These are phyloP conservation scores for Colletotrichum sp. DNA, from an alignment of 2,329 filamentous ascomycete genomes.

Conservation along the genomic window DNA sequence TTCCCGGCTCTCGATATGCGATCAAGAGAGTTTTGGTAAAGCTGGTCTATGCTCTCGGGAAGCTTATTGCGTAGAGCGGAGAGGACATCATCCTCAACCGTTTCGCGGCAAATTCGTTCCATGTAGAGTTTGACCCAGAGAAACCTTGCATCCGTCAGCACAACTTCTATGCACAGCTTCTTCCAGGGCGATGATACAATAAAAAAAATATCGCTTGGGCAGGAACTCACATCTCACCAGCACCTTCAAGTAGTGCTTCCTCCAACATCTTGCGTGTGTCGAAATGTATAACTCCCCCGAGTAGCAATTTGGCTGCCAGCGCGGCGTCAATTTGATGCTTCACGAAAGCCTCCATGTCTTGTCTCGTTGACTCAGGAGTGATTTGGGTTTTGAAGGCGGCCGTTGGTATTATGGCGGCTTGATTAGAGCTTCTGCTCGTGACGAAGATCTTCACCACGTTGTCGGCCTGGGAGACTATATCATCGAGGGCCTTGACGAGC, in stretches of 20 bases:
- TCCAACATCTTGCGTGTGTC: neutral
- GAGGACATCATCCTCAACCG: neutral
- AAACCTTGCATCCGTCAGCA: neutral
- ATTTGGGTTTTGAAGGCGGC: neutral
- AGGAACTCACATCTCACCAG: neutral
- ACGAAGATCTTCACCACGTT: neutral
- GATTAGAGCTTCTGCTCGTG: neutral
- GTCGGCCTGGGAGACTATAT: neutral
- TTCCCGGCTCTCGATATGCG: neutral
- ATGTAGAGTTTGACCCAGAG: neutral
- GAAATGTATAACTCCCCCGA: neutral
- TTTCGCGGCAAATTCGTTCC: neutral
- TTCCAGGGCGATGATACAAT: neutral
- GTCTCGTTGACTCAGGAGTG: too few species aligned
- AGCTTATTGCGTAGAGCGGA: neutral
- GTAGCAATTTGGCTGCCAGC: neutral
- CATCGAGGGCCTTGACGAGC: neutral
- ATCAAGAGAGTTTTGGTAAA: neutral
- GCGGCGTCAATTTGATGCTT: neutral
- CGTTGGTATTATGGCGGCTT: neutral
- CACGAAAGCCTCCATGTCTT: neutral
- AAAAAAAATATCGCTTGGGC: too few species aligned
- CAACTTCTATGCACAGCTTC: accelerated
- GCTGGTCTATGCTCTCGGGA: neutral
- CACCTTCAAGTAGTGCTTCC: neutral